Evolutionary conservation across 2,329 filamentous ascomycete genomes (phyloP).

Genomic region (Venturia oleaginea): DNA sequence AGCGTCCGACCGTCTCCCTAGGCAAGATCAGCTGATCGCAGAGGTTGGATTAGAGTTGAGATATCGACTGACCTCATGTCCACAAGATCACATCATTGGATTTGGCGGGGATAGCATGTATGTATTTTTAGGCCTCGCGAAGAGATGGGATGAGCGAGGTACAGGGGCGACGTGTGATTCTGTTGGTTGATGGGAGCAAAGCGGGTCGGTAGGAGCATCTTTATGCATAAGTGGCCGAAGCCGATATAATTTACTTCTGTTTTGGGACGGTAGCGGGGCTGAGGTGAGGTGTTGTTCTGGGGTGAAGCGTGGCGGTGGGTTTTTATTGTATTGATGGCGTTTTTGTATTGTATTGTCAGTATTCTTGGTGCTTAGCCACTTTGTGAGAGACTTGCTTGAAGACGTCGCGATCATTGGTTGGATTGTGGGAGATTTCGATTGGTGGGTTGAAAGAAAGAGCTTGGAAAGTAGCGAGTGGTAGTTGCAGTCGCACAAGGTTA

Average conservation of each 20-base stretch:
- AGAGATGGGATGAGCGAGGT: not conserved
- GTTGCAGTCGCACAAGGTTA: too few relatives aligned
- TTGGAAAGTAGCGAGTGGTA: too few relatives aligned
- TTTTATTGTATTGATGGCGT: not conserved
- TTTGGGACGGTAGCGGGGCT: not conserved
- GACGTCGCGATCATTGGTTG: not conserved
- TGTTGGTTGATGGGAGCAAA: not conserved
- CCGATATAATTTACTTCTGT: not conserved
- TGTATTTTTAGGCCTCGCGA: not conserved
- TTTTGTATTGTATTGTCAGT: not conserved
- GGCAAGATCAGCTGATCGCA: not conserved
- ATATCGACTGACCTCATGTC: not conserved
- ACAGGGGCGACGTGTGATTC: not conserved
- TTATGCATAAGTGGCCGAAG: not conserved
- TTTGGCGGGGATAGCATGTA: not conserved
- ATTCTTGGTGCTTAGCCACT: not conserved
- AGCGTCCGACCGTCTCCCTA: not conserved
- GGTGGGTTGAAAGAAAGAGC: not conserved
- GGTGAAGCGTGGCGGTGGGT: not conserved
- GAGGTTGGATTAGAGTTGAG: conserved; percentile 5
- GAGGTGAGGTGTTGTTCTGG: not conserved
- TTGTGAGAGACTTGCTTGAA: not conserved
- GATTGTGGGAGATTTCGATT: not conserved
- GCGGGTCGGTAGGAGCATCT: not conserved
- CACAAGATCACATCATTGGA: not conserved